Evolutionary conservation across 2,329 filamentous ascomycete genomes (phyloP).

Genomic region (Colletotrichum magnum): DNA sequence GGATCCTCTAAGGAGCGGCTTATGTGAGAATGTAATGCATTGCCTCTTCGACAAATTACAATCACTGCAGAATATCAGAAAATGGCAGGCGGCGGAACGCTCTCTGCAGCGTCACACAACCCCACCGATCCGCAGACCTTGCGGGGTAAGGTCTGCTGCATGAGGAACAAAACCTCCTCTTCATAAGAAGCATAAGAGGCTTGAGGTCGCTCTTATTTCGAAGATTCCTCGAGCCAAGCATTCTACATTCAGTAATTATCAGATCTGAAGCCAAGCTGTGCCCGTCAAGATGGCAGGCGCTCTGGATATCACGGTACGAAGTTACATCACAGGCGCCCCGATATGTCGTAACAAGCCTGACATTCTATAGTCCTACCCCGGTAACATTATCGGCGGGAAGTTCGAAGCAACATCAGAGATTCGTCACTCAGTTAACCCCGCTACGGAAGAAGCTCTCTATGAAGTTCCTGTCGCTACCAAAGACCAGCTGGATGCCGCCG

Average conservation of each 20-base stretch:
- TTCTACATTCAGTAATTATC: too few species aligned
- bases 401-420: slow-evolving; percentile 32
- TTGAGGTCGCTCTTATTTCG: too few species aligned
- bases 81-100: neutral
- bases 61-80: neutral
- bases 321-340: fast-evolving
- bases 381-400: slow-evolving; percentile 46
- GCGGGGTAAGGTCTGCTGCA: neutral
- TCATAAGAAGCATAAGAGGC: too few species aligned
- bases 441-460: slow-evolving; percentile 49
- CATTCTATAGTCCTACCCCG: slow-evolving; percentile 4
- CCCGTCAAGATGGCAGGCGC: neutral
- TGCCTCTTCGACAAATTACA: too few species aligned
- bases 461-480: slow-evolving; percentile 47
- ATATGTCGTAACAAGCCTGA: neutral
- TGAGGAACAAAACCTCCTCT: neutral
- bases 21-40: too few species aligned
- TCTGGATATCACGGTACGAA: neutral
- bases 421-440: slow-evolving; percentile 49
- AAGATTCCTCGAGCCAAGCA: too few species aligned
- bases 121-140: neutral
- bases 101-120: neutral
- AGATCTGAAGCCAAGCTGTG: neutral
- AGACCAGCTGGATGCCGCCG: slow-evolving; percentile 50
- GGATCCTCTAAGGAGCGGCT: too few species aligned